A percentile compares a stretch with the other conserved stretches of the same genome.
Evolutionary conservation across 805 yeast species (phyloP).

Genomic region (Wickerhamiella spandovensis): DNA sequence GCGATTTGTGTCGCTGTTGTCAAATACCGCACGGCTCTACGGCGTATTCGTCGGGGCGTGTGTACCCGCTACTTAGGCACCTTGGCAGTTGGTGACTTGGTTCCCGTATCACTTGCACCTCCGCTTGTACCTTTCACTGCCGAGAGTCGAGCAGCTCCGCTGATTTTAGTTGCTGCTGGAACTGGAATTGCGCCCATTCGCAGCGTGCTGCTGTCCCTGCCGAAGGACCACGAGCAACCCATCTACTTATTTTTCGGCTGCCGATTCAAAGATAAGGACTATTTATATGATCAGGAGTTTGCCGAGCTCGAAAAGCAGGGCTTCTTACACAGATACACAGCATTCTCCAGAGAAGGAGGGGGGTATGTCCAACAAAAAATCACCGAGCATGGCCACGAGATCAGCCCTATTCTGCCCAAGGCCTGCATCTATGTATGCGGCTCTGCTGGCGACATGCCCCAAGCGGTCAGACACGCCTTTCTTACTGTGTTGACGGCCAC

Average conservation of each 20-base stretch:
- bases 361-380: slow-evolving; percentile 73
- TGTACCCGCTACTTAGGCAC: slow-evolving; percentile 65
- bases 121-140: slow-evolving; percentile 14
- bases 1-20: slow-evolving; percentile 77
- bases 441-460: slow-evolving; percentile 88
- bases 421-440: slow-evolving; percentile 79
- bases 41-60: slow-evolving; percentile 64
- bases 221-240: slow-evolving; percentile 17
- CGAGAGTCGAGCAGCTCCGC: slow-evolving; percentile 23
- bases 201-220: slow-evolving; percentile 33
- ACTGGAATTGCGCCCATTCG: slow-evolving; percentile 95
- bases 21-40: slow-evolving; percentile 68
- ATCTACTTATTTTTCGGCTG: slow-evolving; percentile 63
- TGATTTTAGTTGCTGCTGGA: slow-evolving; percentile 78
- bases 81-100: slow-evolving; percentile 33
- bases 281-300: slow-evolving; percentile 48
- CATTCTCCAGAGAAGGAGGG: slow-evolving; percentile 33
- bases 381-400: slow-evolving; percentile 34
- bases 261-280: slow-evolving; percentile 53
- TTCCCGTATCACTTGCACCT: slow-evolving; percentile 24
- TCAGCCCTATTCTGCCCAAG: slow-evolving; percentile 40
- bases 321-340: slow-evolving; percentile 17
- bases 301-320: slow-evolving; percentile 21
- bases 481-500: slow-evolving; percentile 37
- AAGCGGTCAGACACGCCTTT: slow-evolving; percentile 70